phyloP scores from a whole-genome alignment of 768 basidiomycete genomes.

The Lentinula edodes region DNA sequence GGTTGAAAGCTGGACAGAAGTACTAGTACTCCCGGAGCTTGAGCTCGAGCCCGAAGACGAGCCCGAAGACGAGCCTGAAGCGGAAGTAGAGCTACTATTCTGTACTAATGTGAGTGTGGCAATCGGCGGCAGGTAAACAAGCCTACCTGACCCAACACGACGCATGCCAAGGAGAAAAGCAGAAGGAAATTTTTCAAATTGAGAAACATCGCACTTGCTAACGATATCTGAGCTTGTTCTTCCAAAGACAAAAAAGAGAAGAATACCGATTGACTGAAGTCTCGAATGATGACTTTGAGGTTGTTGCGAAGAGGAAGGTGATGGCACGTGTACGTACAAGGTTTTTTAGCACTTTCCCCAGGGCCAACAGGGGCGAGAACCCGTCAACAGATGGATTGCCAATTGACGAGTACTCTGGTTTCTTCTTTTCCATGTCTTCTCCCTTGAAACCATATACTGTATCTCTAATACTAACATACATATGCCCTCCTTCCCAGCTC shows the following conservation, averaged over 20 bases:
- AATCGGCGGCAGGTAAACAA: background rate
- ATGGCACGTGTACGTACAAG: background rate
- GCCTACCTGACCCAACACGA: background rate
- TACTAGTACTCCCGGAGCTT: conserved; percentile 13
- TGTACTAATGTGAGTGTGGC: background rate
- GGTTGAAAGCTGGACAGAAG: conserved; percentile 28
- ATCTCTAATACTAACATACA: conserved; percentile 49
- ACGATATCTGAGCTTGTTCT: background rate
- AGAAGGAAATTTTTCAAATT: background rate
- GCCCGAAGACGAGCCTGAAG: background rate
- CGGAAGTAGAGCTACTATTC: background rate
- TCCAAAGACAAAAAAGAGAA: background rate
- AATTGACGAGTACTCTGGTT: background rate
- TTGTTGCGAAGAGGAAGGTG: conserved; percentile 20
- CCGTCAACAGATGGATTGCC: background rate
- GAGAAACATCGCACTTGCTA: background rate
- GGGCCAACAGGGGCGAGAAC: background rate
- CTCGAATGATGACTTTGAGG: conserved; percentile 15
- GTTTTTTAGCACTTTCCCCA: background rate
- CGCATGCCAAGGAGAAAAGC: background rate
- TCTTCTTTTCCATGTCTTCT: background rate
- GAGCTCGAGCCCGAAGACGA: conserved; percentile 2
- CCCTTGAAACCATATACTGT: conserved; percentile 32
- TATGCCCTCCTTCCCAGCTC: conserved; percentile 46
- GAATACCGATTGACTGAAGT: background rate